Evolutionary conservation across 805 yeast species (phyloP).

Genomic region (Ogataea kodamae): DNA sequence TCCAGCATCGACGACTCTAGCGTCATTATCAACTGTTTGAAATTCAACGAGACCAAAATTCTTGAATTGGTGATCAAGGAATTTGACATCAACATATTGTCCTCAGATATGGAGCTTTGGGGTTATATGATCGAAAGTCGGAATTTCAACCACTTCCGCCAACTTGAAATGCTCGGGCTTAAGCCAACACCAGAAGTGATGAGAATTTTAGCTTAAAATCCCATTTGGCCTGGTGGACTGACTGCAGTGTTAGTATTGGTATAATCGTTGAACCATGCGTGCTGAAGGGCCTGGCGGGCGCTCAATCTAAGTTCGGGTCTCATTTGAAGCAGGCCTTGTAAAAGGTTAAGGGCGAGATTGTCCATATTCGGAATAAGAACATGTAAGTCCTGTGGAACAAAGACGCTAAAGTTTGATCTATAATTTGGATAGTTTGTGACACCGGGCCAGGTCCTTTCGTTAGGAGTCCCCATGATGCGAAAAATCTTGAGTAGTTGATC

Average conservation of each 20-base stretch:
- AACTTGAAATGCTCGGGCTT: slow-evolving; percentile 14
- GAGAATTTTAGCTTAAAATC: slow-evolving; percentile 9
- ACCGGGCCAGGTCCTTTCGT: slow-evolving; percentile 97
- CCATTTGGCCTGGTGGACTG: slow-evolving; percentile 14
- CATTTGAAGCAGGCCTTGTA: slow-evolving; percentile 57
- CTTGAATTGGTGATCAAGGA: slow-evolving; percentile 8
- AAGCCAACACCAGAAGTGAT: slow-evolving; percentile 16
- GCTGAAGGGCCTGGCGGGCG: slow-evolving; percentile 59
- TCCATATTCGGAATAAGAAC: slow-evolving; percentile 66
- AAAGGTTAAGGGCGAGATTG: slow-evolving; percentile 61
- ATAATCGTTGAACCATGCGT: slow-evolving; percentile 81
- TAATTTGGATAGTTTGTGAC: slow-evolving; percentile 85
- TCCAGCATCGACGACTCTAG: slow-evolving; percentile 7
- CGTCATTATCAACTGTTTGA: slow-evolving; percentile 12
- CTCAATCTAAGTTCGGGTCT: slow-evolving; percentile 59
- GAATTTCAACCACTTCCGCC: slow-evolving; percentile 13
- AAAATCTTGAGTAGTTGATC: slow-evolving; percentile 92
- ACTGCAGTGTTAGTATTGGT: slow-evolving; percentile 28
- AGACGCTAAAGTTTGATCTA: slow-evolving; percentile 77
- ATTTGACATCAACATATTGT: slow-evolving; percentile 9
- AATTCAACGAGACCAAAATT: slow-evolving; percentile 8
- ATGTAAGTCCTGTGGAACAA: slow-evolving; percentile 83
- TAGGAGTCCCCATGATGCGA: slow-evolving; percentile 94
- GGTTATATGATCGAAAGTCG: slow-evolving; percentile 15
- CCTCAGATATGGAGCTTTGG: slow-evolving; percentile 21